A percentile compares a stretch with the other conserved stretches of the same genome.
Evolutionary conservation across 345 rosid species (phyloP).

Genomic region (Bruguiera sexangula): DNA sequence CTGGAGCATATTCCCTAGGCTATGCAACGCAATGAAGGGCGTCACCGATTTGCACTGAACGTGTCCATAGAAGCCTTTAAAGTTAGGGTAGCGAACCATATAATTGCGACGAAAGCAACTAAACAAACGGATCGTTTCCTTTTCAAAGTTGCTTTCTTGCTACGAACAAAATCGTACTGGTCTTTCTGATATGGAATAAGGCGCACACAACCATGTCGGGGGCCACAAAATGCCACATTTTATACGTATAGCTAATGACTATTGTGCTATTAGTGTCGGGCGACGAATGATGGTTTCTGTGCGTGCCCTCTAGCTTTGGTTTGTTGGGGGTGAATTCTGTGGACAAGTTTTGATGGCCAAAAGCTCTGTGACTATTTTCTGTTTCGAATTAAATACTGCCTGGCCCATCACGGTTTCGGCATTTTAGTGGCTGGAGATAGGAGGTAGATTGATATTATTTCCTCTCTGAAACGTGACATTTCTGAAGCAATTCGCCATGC

Average conservation of each 20-base stretch:
- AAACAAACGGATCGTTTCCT: background rate
- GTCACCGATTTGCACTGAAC: background rate
- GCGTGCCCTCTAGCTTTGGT: background rate
- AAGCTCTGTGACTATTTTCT: background rate
- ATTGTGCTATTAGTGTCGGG: too few species aligned
- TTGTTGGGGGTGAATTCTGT: background rate
- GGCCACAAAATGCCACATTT: too few species aligned
- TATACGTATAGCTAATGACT: too few species aligned
- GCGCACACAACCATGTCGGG: too few species aligned
- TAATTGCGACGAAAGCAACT: background rate
- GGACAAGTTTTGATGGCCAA: background rate
- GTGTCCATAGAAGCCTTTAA: background rate
- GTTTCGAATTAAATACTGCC: too few species aligned
- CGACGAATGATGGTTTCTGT: background rate
- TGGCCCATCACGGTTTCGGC: background rate
- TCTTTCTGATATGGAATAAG: background rate
- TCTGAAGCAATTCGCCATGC: too few species aligned
- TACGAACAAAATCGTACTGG: background rate
- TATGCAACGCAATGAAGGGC: background rate
- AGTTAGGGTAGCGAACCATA: too few species aligned
- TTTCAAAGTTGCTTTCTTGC: background rate
- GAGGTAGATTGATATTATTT: slow-evolving; percentile 11
- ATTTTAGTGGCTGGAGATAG: slow-evolving; percentile 11
- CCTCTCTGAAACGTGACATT: slow-evolving; percentile 4
- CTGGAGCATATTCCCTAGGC: background rate